Evolutionary conservation across 2,329 filamentous ascomycete genomes (phyloP).

Genomic region (Botrytis medusae): DNA sequence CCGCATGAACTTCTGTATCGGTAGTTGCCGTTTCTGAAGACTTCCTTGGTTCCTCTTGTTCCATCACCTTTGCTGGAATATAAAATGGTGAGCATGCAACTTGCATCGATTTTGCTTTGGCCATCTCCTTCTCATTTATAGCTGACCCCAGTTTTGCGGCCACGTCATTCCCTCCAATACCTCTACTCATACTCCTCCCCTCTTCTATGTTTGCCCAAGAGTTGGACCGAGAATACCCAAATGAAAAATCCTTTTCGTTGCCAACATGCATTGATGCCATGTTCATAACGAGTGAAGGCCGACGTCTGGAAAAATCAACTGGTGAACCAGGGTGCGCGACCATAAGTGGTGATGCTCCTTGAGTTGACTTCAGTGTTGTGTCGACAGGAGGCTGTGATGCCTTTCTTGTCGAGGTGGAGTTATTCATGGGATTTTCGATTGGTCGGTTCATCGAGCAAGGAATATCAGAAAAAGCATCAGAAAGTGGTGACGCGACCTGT

Average conservation of each 20-base stretch:
- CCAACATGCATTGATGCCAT: conserved; percentile 33
- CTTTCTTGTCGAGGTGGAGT: conserved; percentile 23
- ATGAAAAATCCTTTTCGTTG: conserved; percentile 29
- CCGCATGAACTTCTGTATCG: conserved; percentile 29
- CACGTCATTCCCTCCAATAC: conserved; percentile 37
- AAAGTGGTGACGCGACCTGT: conserved; percentile 56
- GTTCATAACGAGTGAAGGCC: conserved; percentile 33
- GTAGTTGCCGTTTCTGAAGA: conserved; percentile 25
- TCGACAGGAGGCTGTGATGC: conserved; percentile 30
- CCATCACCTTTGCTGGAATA: conserved; percentile 37
- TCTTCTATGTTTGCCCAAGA: conserved; percentile 13
- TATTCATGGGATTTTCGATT: conserved; percentile 33
- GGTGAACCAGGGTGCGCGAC: conserved; percentile 40
- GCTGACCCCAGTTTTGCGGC: conserved; percentile 35
- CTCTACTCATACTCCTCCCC: conserved; percentile 23
- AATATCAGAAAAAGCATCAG: conserved; percentile 38
- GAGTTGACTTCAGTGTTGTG: conserved; percentile 37
- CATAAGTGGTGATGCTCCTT: conserved; percentile 35
- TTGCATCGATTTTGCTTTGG: conserved; percentile 29
- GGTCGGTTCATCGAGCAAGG: conserved; percentile 35
- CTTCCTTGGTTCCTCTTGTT: conserved; percentile 32
- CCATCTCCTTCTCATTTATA: conserved; percentile 24
- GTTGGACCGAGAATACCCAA: conserved; percentile 31
- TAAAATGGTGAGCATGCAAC: conserved; percentile 32
- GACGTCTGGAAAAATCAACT: conserved; percentile 35